A percentile compares a stretch with the other conserved stretches of the same genome.
Conservation (phyloP, 208 protist genomes). For the Angomonas desouzai region DNA sequence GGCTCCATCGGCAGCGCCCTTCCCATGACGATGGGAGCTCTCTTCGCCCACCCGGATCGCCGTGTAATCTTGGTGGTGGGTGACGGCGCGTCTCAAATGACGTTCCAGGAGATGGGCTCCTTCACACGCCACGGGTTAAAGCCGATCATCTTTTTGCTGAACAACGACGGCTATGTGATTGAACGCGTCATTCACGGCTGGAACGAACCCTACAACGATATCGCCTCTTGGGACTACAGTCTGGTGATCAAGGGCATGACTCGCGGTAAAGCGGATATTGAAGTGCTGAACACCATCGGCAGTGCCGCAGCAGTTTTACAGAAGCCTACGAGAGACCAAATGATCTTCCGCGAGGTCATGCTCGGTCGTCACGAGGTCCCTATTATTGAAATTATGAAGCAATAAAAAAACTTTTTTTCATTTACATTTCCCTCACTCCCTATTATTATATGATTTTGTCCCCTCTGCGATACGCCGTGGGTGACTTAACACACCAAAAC, state of each 20-base stretch:
- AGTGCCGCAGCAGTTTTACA: slow-evolving; percentile 11
- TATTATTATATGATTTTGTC: too few relatives aligned
- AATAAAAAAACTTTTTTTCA: slow-evolving; percentile 6
- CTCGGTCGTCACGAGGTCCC: slow-evolving; percentile 36
- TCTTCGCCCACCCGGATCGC: slow-evolving; percentile 26
- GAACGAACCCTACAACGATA: slow-evolving; percentile 45
- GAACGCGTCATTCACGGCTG: slow-evolving; percentile 47
- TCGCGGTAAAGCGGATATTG: slow-evolving; percentile 2
- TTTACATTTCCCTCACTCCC: too few relatives aligned
- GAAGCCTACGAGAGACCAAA: slow-evolving; percentile 10
- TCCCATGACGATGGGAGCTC: slow-evolving; percentile 36
- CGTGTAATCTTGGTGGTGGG: slow-evolving; percentile 35
- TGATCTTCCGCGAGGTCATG: slow-evolving; percentile 33
- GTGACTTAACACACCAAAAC: too few relatives aligned
- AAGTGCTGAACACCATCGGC: slow-evolving; percentile 23
- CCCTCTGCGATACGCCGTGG: too few relatives aligned
- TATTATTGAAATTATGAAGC: slow-evolving; percentile 14
- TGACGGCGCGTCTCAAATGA: slow-evolving; percentile 39
- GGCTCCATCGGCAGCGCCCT: slow-evolving; percentile 44
- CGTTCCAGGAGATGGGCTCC: slow-evolving; percentile 36
- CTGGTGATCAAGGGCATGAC: slow-evolving; percentile 23
- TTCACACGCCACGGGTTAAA: slow-evolving; percentile 30
- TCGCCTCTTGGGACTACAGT: slow-evolving; percentile 38
- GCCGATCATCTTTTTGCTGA: slow-evolving; percentile 36
- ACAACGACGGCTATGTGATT: slow-evolving; percentile 52